Evolutionary conservation across 2,329 filamentous ascomycete species (phyloP).

Genomic region (Biscogniauxia marginata): DNA sequence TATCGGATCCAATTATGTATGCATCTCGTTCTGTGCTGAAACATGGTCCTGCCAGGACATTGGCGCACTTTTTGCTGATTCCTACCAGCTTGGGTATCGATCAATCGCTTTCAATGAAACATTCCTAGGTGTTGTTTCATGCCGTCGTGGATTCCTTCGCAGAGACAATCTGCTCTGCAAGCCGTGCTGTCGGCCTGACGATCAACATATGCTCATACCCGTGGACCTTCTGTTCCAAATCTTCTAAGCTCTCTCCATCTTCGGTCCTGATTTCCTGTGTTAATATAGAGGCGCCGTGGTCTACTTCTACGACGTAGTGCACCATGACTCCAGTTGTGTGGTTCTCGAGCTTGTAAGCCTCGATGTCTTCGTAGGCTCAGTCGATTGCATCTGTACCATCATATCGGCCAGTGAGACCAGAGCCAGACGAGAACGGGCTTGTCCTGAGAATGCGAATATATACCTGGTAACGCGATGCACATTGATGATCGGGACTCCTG

Average conservation of each 20-base stretch:
- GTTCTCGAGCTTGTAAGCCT: slow-evolving; percentile 54
- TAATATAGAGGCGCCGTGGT: slow-evolving; percentile 65
- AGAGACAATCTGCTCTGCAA: slow-evolving; percentile 24
- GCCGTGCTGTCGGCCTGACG: slow-evolving; percentile 56
- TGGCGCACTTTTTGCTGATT: neutral
- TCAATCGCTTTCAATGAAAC: neutral
- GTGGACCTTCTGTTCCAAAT: slow-evolving; percentile 64
- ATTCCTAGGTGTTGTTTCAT: slow-evolving; percentile 2
- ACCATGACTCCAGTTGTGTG: slow-evolving; percentile 69
- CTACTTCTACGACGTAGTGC: slow-evolving; percentile 67
- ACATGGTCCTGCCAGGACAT: neutral
- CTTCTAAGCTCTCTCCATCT: slow-evolving; percentile 55
- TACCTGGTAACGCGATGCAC: slow-evolving; percentile 61
- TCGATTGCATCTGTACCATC: slow-evolving; percentile 70
- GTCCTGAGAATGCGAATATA: slow-evolving; percentile 2
- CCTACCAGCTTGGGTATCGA: neutral
- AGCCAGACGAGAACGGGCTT: neutral
- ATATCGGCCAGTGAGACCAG: slow-evolving; percentile 49
- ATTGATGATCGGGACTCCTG: slow-evolving; percentile 72
- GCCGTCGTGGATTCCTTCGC: slow-evolving; percentile 18
- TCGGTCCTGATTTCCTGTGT: slow-evolving; percentile 59
- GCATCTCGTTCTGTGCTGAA: neutral
- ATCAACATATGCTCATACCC: slow-evolving; percentile 65
- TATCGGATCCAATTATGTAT: neutral
- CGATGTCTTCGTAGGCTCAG: slow-evolving; percentile 64